phyloP scores from a whole-genome alignment of 164 flowering plant genomes.

The Vitis riparia region DNA sequence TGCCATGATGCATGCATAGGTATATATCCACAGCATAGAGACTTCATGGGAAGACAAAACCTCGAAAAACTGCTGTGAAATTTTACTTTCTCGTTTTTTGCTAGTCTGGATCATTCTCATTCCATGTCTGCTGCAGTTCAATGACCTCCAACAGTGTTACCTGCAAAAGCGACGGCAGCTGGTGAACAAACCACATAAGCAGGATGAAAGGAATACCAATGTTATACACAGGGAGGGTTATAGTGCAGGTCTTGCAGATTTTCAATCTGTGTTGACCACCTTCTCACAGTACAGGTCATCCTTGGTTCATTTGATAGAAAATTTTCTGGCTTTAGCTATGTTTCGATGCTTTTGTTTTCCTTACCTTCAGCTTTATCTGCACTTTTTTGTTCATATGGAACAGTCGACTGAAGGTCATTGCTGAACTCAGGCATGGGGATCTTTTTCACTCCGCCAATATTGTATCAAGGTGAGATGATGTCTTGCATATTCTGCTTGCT shows the following conservation, averaged over 20 bases:
- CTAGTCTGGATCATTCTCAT: neutral
- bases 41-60: neutral
- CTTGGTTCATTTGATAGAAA: neutral
- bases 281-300: constrained; percentile 80
- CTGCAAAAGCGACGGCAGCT: constrained; percentile 78
- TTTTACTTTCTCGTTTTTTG: neutral
- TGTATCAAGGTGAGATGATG: constrained; percentile 76
- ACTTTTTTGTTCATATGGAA: constrained; percentile 14
- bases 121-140: constrained; percentile 57
- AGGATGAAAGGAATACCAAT: constrained; percentile 43
- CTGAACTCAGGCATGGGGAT: constrained; percentile 90
- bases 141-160: constrained; percentile 93
- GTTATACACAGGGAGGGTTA: constrained; percentile 63
- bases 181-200: constrained; percentile 39
- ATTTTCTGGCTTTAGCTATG: neutral
- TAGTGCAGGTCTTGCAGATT: constrained; percentile 76
- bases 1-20: neutral
- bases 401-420: constrained; percentile 93
- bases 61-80: too few relatives aligned
- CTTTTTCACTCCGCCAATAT: constrained; percentile 90
- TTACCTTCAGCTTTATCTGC: neutral
- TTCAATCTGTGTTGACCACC: constrained; percentile 83
- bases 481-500: neutral
- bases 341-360: neutral
- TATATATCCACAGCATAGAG: neutral